Evolutionary conservation across 2,329 filamentous ascomycete genomes (phyloP).

Genomic region (Colletotrichum lini): DNA sequence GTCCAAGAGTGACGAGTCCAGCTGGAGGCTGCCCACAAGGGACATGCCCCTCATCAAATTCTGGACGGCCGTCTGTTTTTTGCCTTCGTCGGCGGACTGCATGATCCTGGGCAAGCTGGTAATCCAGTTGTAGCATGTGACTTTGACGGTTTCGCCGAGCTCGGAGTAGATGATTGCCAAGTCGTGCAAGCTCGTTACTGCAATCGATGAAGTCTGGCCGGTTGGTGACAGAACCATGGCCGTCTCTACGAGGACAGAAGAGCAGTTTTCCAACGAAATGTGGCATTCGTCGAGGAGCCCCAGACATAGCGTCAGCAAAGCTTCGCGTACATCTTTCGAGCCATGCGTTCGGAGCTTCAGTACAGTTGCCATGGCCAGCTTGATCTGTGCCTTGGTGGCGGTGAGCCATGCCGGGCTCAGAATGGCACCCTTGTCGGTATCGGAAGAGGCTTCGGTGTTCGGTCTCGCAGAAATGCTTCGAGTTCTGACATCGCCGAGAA

Average conservation of each 20-base stretch:
- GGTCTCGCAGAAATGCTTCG: conserved; percentile 59
- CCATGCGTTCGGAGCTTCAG: conserved; percentile 82
- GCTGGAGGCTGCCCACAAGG: conserved; percentile 73
- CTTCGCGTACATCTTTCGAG: conserved; percentile 75
- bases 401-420: conserved; percentile 78
- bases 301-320: conserved; percentile 80
- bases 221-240: conserved; percentile 77
- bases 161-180: conserved; percentile 74
- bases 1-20: conserved; percentile 77
- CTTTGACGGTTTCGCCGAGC: conserved; percentile 76
- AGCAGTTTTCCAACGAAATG: conserved; percentile 77
- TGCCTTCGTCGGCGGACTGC: conserved; percentile 85
- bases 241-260: conserved; percentile 83
- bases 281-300: conserved; percentile 85
- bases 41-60: conserved; percentile 83
- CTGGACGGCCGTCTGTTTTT: conserved; percentile 79
- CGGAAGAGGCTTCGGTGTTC: conserved; percentile 14
- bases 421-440: conserved; percentile 54
- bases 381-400: conserved; percentile 85
- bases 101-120: conserved; percentile 85
- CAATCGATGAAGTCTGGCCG: conserved; percentile 54
- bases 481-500: conserved; percentile 71
- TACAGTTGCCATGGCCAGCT: conserved; percentile 83
- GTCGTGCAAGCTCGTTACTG: conserved; percentile 69
- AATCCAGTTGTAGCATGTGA: conserved; percentile 84